Conservation (phyloP, 768 basidiomycete species). For the Boletus rubescentipes region DNA sequence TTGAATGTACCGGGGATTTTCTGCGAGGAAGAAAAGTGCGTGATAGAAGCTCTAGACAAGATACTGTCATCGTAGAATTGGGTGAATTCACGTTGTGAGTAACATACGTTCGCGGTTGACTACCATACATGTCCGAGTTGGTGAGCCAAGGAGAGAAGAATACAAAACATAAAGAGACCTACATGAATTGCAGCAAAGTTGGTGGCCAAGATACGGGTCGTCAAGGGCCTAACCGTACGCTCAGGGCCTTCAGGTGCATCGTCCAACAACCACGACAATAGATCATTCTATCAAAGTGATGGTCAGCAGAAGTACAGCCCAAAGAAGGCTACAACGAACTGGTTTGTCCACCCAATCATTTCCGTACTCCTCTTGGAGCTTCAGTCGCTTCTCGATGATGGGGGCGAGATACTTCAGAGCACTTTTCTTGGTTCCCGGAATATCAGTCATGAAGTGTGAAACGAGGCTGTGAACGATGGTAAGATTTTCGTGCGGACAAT, state of each 20-base stretch:
- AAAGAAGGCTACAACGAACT: constrained; percentile 19
- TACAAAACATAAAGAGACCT: not conserved
- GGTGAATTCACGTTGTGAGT: not conserved
- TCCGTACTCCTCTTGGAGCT: constrained; percentile 24
- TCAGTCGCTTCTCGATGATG: constrained; percentile 27
- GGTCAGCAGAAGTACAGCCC: not conserved
- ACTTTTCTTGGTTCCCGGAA: too few relatives aligned
- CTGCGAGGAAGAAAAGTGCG: constrained; percentile 37
- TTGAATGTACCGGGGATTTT: constrained; percentile 31
- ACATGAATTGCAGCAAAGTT: constrained; percentile 29
- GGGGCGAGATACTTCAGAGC: too few relatives aligned
- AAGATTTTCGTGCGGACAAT: not conserved
- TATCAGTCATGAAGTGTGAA: too few relatives aligned
- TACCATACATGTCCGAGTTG: too few relatives aligned
- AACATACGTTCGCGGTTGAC: not conserved
- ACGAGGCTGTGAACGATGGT: too few relatives aligned
- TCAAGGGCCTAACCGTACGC: constrained; percentile 23
- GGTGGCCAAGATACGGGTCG: constrained; percentile 12
- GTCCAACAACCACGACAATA: constrained; percentile 35
- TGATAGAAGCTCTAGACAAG: constrained; percentile 30
- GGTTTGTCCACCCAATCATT: constrained; percentile 32
- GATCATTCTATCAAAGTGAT: constrained; percentile 30
- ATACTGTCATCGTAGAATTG: not conserved
- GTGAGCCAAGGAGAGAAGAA: not conserved
- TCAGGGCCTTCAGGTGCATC: constrained; percentile 19